A percentile compares a stretch with the other conserved stretches of the same genome.
Conservation (phyloP, 108 stramenopile species). For the Fistulifera solaris region DNA sequence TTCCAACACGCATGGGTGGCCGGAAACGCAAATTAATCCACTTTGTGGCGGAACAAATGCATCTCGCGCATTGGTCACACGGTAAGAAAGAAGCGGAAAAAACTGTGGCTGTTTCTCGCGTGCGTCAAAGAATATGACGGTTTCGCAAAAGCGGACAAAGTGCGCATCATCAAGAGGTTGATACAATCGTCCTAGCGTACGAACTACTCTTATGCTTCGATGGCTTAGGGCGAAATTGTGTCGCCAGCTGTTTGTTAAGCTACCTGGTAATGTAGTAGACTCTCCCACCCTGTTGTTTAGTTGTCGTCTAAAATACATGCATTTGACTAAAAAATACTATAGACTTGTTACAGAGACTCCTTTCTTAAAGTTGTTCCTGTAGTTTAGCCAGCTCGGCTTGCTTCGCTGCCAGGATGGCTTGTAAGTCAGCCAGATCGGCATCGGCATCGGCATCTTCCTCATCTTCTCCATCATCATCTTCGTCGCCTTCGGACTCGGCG, state of each 20-base stretch:
- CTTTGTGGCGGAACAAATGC: conserved; percentile 42
- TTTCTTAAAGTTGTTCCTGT: conserved; percentile 2
- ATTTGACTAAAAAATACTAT: too few species aligned
- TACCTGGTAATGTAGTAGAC: too few species aligned
- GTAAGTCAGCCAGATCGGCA: conserved; percentile 6
- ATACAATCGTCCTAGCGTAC: too few species aligned
- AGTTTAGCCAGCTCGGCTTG: conserved; percentile 5
- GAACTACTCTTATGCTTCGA: too few species aligned
- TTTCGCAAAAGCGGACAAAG: too few species aligned
- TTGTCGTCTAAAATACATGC: too few species aligned
- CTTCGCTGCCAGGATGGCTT: conserved; percentile 8
- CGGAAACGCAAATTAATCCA: conserved; percentile 60
- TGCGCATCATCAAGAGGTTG: too few species aligned
- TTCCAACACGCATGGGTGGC: conserved; percentile 43
- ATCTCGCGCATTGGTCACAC: conserved; percentile 46
- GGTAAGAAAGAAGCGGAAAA: conserved; percentile 53
- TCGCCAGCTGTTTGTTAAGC: too few species aligned
- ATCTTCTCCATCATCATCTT: background rate
- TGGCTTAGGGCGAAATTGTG: too few species aligned
- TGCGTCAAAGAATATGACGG: background rate
- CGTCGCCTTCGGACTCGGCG: background rate
- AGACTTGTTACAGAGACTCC: too few species aligned
- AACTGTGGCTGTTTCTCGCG: conserved; percentile 40
- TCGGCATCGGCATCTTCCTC: background rate
- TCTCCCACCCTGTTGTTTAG: too few species aligned